These are phyloP conservation scores for Euphorbia schlechtendalii DNA, from an alignment of 441 rosid species.

Conservation along the genomic window DNA sequence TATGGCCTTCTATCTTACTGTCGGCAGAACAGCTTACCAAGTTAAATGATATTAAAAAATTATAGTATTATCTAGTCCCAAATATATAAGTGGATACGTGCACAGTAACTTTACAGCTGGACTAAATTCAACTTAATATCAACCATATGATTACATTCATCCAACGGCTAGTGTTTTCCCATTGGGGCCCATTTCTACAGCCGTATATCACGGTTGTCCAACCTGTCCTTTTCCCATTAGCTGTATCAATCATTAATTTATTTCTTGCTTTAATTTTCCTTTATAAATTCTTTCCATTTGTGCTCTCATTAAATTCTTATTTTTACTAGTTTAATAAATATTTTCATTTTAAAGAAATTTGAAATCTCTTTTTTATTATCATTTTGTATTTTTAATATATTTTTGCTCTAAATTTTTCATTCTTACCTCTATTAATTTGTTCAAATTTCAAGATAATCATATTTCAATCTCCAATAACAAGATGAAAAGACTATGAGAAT, in stretches of 20 bases:
- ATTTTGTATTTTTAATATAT: too few species aligned
- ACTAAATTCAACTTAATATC: not conserved
- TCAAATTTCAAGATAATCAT: too few species aligned
- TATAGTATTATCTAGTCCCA: not conserved
- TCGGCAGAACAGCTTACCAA: not conserved
- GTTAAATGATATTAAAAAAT: not conserved
- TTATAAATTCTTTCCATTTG: not conserved
- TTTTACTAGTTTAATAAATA: too few species aligned
- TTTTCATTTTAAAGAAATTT: too few species aligned
- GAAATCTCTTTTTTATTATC: too few species aligned
- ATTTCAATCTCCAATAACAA: too few species aligned
- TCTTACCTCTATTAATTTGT: too few species aligned
- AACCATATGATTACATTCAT: conserved; percentile 13
- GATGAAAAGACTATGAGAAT: too few species aligned
- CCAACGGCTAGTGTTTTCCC: conserved; percentile 10
- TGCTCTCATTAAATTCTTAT: not conserved
- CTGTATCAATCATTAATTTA: conserved; percentile 14
- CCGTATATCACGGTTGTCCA: conserved; percentile 20
- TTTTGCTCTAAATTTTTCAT: too few species aligned
- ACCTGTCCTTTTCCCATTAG: conserved; percentile 25
- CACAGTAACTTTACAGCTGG: conserved; percentile 28
- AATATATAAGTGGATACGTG: not conserved
- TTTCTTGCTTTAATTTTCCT: too few species aligned
- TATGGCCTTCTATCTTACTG: not conserved
- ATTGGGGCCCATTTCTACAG: conserved; percentile 9